These are phyloP conservation scores for Drosera capensis DNA, from an alignment of 148 eudicot species.

Conservation along the genomic window DNA sequence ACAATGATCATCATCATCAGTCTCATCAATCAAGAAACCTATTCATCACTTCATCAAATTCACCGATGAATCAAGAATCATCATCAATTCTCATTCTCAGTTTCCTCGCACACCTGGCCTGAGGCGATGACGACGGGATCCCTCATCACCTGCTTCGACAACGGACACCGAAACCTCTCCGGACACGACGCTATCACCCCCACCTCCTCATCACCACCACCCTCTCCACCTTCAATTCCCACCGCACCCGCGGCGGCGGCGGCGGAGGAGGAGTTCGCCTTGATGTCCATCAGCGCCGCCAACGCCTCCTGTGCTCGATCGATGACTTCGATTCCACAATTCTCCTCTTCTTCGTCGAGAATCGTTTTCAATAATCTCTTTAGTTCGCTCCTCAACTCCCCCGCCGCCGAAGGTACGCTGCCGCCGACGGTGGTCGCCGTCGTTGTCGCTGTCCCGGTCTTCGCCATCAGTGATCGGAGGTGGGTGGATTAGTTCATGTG, in stretches of 20 bases:
- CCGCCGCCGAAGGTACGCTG: conserved; percentile 15
- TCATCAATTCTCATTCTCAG: neutral
- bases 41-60: neutral
- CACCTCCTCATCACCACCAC: neutral
- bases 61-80: neutral
- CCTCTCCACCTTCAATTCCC: conserved; percentile 2
- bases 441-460: conserved; percentile 25
- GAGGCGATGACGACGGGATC: conserved; percentile 78
- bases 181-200: conserved; percentile 21
- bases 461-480: conserved; percentile 33
- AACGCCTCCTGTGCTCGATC: conserved; percentile 49
- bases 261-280: conserved; percentile 9
- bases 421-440: conserved; percentile 6
- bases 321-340: conserved; percentile 21
- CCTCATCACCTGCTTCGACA: conserved; percentile 67
- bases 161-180: conserved; percentile 61
- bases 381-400: conserved; percentile 66
- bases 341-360: conserved; percentile 28
- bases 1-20: no score
- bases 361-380: conserved; percentile 35
- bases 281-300: conserved; percentile 36
- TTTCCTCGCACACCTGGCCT: conserved; percentile 38
- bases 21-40: no score
- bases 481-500: neutral
- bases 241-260: conserved; percentile 16